These are phyloP conservation scores for Ustilago trichophora DNA, from an alignment of 1,284 basidiomycete species.

Conservation along the genomic window DNA sequence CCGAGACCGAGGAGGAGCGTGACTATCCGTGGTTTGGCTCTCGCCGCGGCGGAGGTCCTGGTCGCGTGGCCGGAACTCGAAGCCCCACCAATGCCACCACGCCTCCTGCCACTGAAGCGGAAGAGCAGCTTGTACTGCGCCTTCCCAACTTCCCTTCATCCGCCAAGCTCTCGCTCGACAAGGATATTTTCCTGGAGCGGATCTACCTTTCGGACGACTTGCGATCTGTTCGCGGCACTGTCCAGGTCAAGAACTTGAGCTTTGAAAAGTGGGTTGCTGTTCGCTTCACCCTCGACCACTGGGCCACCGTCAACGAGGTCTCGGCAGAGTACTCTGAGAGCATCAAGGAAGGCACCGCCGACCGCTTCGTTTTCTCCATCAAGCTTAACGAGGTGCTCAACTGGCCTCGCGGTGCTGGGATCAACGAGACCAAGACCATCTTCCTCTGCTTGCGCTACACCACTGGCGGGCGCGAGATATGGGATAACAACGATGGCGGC, in stretches of 20 bases:
- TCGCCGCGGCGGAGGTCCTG: constrained; percentile 29
- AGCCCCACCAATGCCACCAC: constrained; percentile 35
- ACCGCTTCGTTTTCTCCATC: constrained; percentile 72
- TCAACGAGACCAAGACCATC: constrained; percentile 85
- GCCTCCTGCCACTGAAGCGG: constrained; percentile 28
- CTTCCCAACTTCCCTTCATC: constrained; percentile 71
- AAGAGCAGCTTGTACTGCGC: constrained; percentile 67
- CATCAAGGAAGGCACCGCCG: constrained; percentile 72
- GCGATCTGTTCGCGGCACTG: constrained; percentile 74
- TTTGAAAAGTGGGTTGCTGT: constrained; percentile 88
- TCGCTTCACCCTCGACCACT: constrained; percentile 90
- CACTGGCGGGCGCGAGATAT: constrained; percentile 78
- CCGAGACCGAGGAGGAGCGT: constrained; percentile 74
- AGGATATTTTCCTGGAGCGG: constrained; percentile 71
- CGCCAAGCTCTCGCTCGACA: constrained; percentile 66
- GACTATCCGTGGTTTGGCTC: constrained; percentile 61
- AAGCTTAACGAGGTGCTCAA: constrained; percentile 69
- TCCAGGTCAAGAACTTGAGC: constrained; percentile 84
- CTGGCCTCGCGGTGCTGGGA: constrained; percentile 65
- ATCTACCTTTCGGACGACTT: constrained; percentile 75
- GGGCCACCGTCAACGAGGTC: constrained; percentile 95
- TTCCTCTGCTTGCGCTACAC: constrained; percentile 82
- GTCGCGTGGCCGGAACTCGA: constrained; percentile 10
- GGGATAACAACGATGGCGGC: constrained; percentile 87
- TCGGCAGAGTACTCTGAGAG: constrained; percentile 77